Conservation (phyloP, 805 yeast species). For the Metschnikowia matae region DNA sequence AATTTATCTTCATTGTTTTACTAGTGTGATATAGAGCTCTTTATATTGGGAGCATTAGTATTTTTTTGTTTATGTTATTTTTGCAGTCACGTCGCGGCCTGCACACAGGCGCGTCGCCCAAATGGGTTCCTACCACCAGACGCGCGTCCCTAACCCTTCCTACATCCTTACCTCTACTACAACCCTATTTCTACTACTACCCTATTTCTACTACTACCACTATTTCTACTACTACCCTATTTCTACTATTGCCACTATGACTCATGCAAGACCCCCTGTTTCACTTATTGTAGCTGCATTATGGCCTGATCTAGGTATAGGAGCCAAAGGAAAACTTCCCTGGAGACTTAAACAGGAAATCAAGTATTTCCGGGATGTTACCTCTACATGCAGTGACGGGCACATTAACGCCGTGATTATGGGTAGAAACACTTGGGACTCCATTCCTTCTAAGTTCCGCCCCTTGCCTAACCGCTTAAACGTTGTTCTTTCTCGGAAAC, state of each 20-base stretch:
- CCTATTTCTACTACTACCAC: too few species aligned
- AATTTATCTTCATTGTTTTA: neutral
- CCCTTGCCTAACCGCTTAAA: constrained; percentile 77
- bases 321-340: constrained; percentile 74
- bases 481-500: constrained; percentile 62
- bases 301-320: constrained; percentile 78
- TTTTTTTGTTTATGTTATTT: constrained; percentile 1
- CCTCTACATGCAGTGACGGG: constrained; percentile 41
- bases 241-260: constrained; percentile 3
- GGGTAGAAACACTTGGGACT: constrained; percentile 97
- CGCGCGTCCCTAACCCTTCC: neutral
- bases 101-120: constrained; percentile 4
- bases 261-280: constrained; percentile 19
- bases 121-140: neutral
- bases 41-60: too few species aligned
- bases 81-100: constrained; percentile 4
- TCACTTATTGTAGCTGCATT: constrained; percentile 80
- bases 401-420: constrained; percentile 74
- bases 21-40: neutral
- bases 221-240: too few species aligned
- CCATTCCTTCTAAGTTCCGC: constrained; percentile 78
- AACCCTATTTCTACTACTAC: too few species aligned
- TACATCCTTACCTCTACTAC: neutral
- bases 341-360: constrained; percentile 86
- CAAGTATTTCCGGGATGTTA: constrained; percentile 76